A percentile compares a stretch with the other conserved stretches of the same genome.
phyloP scores from a whole-genome alignment of 352 stramenopile genomes.

The Pythium chondricola region DNA sequence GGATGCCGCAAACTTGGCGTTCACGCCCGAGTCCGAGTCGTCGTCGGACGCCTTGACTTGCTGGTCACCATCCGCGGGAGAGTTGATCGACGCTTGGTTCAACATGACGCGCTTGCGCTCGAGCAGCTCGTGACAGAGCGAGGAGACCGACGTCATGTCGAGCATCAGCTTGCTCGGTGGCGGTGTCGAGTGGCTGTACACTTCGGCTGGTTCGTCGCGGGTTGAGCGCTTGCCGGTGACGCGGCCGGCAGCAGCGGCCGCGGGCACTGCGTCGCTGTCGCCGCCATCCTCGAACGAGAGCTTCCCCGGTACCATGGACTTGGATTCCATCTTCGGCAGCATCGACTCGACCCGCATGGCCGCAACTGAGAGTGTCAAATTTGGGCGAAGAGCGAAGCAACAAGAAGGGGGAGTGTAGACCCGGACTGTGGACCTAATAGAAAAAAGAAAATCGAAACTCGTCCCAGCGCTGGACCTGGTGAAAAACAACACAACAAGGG shows the following conservation, averaged over 20 bases:
- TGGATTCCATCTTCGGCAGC: conserved; percentile 14
- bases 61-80: conserved; percentile 1
- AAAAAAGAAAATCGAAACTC: too few relatives aligned
- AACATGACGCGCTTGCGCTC: conserved; percentile 46
- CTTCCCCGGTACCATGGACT: conserved; percentile 8
- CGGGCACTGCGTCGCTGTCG: not conserved
- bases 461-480: too few relatives aligned
- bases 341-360: conserved; percentile 10
- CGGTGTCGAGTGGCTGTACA: not conserved
- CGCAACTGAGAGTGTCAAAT: not conserved
- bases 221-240: conserved; percentile 14
- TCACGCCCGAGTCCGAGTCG: conserved; percentile 28
- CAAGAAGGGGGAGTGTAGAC: too few relatives aligned
- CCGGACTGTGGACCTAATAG: too few relatives aligned
- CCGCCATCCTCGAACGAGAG: conserved; percentile 1
- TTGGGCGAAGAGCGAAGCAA: not conserved
- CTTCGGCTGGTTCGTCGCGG: conserved; percentile 6
- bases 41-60: conserved; percentile 15
- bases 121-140: conserved; percentile 29
- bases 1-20: conserved; percentile 7
- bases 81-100: conserved; percentile 12
- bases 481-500: too few relatives aligned
- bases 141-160: conserved; percentile 20
- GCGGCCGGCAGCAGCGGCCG: not conserved
- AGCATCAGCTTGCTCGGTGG: not conserved